These are phyloP conservation scores for Tricholoma sp. DNA, from an alignment of 768 basidiomycete genomes.

Conservation along the genomic window DNA sequence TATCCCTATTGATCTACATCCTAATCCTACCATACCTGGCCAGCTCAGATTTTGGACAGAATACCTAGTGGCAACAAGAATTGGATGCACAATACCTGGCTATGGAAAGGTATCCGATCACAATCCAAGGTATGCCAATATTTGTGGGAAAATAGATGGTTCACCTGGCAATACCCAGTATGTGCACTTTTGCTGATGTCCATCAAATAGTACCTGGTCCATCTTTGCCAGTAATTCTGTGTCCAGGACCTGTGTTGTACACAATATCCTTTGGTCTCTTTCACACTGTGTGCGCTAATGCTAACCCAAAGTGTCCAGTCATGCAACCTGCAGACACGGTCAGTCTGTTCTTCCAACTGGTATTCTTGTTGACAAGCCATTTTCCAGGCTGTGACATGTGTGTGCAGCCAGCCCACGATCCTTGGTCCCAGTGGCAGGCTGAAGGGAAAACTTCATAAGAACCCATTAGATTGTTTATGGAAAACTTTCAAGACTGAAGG, in stretches of 20 bases:
- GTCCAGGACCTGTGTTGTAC: constrained; percentile 87
- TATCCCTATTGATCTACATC: too few relatives aligned
- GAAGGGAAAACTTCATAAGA: constrained; percentile 78
- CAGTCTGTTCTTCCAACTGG: constrained; percentile 3
- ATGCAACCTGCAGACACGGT: constrained; percentile 96
- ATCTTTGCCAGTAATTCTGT: constrained; percentile 85
- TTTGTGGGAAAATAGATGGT: too few relatives aligned
- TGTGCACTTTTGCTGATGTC: too few relatives aligned
- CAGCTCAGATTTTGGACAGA: too few relatives aligned
- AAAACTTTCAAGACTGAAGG: constrained; percentile 93
- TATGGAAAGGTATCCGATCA: too few relatives aligned
- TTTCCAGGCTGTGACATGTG: constrained; percentile 74
- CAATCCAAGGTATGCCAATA: too few relatives aligned
- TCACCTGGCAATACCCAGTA: too few relatives aligned
- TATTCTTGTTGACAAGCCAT: constrained; percentile 3
- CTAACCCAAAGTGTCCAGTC: constrained; percentile 55
- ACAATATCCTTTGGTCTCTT: constrained; percentile 23
- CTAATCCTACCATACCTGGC: too few relatives aligned
- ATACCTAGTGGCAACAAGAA: too few relatives aligned
- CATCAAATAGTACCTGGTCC: constrained; percentile 77
- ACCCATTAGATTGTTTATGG: constrained; percentile 94
- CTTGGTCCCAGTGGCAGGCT: constrained; percentile 63
- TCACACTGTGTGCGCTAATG: background rate
- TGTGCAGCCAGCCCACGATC: constrained; percentile 93
- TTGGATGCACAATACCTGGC: too few relatives aligned